A percentile compares a stretch with the other conserved stretches of the same genome.
phyloP scores from a whole-genome alignment of 805 yeast genomes.

The Nakazawaea ishiwadae region DNA sequence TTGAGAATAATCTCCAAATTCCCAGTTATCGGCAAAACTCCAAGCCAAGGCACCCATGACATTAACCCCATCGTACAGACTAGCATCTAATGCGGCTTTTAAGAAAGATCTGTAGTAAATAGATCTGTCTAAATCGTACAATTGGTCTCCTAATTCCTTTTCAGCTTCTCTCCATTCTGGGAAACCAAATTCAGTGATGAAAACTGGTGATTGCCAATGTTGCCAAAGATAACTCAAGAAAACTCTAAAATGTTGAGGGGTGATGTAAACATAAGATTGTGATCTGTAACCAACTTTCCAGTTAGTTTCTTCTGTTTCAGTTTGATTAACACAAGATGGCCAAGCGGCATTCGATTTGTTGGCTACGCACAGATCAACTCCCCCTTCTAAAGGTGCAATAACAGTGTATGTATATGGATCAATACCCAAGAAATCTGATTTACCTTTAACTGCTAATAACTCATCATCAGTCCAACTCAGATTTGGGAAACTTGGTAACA shows the following conservation, averaged over 20 bases:
- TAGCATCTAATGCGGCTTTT: conserved; percentile 22
- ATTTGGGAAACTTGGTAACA: conserved; percentile 17
- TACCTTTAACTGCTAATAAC: conserved; percentile 19
- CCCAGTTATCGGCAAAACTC: conserved; percentile 30
- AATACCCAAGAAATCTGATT: conserved; percentile 29
- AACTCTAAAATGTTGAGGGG: conserved; percentile 23
- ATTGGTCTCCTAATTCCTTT: conserved; percentile 22
- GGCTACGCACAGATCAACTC: conserved; percentile 22
- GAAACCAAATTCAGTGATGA: conserved; percentile 31
- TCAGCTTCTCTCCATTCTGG: conserved; percentile 27
- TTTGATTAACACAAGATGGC: conserved; percentile 24
- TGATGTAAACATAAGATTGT: conserved; percentile 20
- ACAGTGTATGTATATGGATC: conserved; percentile 27
- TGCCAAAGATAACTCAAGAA: conserved; percentile 24
- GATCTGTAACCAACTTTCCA: conserved; percentile 23
- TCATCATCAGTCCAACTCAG: conserved; percentile 22
- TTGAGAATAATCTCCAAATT: conserved; percentile 24
- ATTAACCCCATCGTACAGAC: conserved; percentile 22
- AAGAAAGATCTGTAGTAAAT: conserved; percentile 26
- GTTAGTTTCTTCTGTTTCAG: conserved; percentile 16
- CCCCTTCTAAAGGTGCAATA: conserved; percentile 16
- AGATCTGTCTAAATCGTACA: conserved; percentile 25
- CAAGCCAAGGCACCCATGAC: conserved; percentile 29
- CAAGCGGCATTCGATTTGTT: conserved; percentile 19
- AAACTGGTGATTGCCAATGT: conserved; percentile 22